Evolutionary conservation across 2,329 filamentous ascomycete species (phyloP).

Genomic region (Aspergillus awamori): DNA sequence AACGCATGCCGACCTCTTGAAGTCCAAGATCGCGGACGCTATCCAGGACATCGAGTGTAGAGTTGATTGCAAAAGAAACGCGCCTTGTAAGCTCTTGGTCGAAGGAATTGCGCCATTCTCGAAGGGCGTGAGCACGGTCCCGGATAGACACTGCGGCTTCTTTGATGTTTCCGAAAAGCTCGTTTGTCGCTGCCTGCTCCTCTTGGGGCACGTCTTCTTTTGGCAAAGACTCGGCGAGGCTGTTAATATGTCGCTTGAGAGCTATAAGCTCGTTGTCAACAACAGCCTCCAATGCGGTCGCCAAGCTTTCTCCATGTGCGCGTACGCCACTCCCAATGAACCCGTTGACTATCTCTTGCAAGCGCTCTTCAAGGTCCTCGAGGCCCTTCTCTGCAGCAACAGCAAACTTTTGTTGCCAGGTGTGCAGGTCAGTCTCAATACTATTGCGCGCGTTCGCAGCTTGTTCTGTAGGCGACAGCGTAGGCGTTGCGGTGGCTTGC

Average conservation of each 20-base stretch:
- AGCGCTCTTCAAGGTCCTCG: constrained; percentile 65
- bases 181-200: constrained; percentile 55
- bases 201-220: constrained; percentile 59
- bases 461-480: constrained; percentile 49
- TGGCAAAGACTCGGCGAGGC: constrained; percentile 58
- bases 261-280: constrained; percentile 64
- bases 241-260: constrained; percentile 69
- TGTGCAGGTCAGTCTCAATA: constrained; percentile 75
- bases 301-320: constrained; percentile 50
- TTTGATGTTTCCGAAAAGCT: constrained; percentile 62
- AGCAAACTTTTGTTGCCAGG: constrained; percentile 88
- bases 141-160: constrained; percentile 73
- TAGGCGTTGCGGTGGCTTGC: constrained; percentile 26
- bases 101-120: constrained; percentile 74
- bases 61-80: constrained; percentile 72
- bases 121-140: constrained; percentile 73
- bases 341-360: constrained; percentile 71
- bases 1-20: constrained; percentile 87
- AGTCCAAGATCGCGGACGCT: constrained; percentile 80
- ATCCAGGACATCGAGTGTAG: constrained; percentile 80
- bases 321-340: constrained; percentile 68
- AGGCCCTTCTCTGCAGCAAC: constrained; percentile 81
- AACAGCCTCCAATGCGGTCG: constrained; percentile 69
- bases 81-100: constrained; percentile 69
- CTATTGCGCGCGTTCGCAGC: constrained; percentile 57